Base-by-base conservation (phyloP, 129 eudicot species). In the Ambrosia trifida region DNA sequence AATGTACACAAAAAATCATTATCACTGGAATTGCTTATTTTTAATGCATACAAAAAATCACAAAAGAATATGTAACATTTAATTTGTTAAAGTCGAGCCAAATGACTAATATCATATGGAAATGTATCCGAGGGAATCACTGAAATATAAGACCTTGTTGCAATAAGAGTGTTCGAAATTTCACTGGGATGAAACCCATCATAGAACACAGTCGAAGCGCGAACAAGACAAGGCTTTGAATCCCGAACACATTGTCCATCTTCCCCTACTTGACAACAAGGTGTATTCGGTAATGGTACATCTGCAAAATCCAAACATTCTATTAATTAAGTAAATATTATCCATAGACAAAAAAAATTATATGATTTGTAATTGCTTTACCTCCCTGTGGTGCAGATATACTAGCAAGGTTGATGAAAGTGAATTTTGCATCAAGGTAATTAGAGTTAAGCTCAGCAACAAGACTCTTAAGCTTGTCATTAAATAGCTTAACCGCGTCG, bases 181-280 rank as follows among this genome's bases (percentile, higher is more conserved):
- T 76, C 81, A 8, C 79, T 58, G 0, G 85, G 82, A 61, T 77
- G 85, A 61, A 64, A 76, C 14, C 68, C 85, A 52, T 81, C 85
- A 63, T 35, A 77, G 53, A 72, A 81, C 7, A 72, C 7, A 13
- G 60, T 30, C 9, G 63, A 62, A 52, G 3, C 66, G 59, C 81
- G 67, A 63, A 50, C 0, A 14, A 45, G 72, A 38, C 81, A 78
- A 16, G 81, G 77, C 11, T 10, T 11, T 6, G 81, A 78, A 28
- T 70, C 13, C 4, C 41, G 32, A 62, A 78, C 38, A 8, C 81
- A 78, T 63, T 63, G 77, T 52, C 77, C 81, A 43, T 63, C 77
- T 64, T 41, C 76, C 67, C 59, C 46, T 63, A 70, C 60, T 62
- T 35, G 60, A 78, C 81, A 78, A 63, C 81, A 78, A 51, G 77